A percentile compares a stretch with the other conserved stretches of the same genome.
Evolutionary conservation across 164 flowering plant species (phyloP).

Genomic region (Liquidambar formosana): DNA sequence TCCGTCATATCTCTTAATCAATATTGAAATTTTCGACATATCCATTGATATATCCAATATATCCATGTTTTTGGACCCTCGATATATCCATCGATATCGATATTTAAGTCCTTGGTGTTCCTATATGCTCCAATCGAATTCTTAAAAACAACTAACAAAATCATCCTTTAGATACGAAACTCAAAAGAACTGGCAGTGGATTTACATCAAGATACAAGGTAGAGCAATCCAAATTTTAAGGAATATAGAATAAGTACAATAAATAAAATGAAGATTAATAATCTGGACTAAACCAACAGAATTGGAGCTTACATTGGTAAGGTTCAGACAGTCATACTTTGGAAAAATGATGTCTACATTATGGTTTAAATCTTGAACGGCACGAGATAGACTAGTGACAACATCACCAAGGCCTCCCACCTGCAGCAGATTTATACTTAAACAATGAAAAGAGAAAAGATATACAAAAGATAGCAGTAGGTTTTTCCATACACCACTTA

Average conservation of each 20-base stretch:
- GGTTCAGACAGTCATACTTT: slow-evolving; percentile 93
- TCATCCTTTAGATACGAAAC: too few species aligned
- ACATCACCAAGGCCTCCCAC: slow-evolving; percentile 99
- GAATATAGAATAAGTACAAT: background rate
- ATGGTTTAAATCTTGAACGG: slow-evolving; percentile 92
- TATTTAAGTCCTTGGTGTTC: too few species aligned
- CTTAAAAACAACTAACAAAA: too few species aligned
- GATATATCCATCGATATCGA: too few species aligned
- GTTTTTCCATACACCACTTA: background rate
- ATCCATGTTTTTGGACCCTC: too few species aligned
- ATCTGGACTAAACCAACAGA: slow-evolving; percentile 2
- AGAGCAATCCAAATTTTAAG: too few species aligned
- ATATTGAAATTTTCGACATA: too few species aligned
- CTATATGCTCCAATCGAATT: too few species aligned
- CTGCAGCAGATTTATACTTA: slow-evolving; percentile 39
- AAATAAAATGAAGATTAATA: background rate
- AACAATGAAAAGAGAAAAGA: slow-evolving; percentile 3
- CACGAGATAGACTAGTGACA: slow-evolving; percentile 97
- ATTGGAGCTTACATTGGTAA: slow-evolving; percentile 68
- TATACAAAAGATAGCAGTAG: background rate
- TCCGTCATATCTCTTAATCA: too few species aligned
- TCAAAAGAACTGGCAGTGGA: too few species aligned
- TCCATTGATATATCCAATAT: too few species aligned
- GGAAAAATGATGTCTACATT: slow-evolving; percentile 91
- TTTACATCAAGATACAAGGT: too few species aligned